Conservation (phyloP, 768 basidiomycete species). For the Rubroboletus pulcherrimus region DNA sequence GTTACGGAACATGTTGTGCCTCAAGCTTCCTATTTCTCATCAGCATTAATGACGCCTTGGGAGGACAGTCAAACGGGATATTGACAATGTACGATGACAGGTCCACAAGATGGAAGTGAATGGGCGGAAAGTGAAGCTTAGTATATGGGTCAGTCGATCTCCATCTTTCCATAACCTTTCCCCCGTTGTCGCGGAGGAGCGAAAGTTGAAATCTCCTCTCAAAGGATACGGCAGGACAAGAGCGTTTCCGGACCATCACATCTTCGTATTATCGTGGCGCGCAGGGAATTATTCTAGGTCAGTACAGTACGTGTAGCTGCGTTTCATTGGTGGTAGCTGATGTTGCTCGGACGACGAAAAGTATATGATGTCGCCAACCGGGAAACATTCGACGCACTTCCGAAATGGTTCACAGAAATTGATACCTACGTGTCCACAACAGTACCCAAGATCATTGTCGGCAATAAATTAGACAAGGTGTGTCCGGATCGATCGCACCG, state of each 20-base stretch:
- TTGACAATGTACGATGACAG: constrained; percentile 34
- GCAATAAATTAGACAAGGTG: constrained; percentile 92
- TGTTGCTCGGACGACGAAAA: constrained; percentile 26
- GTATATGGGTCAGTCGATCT: constrained; percentile 81
- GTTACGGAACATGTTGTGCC: not conserved
- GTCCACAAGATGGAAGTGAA: constrained; percentile 87
- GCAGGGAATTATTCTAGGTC: constrained; percentile 77
- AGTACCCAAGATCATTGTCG: constrained; percentile 93
- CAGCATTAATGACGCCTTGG: not conserved
- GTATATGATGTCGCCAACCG: constrained; percentile 95
- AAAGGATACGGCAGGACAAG: constrained; percentile 94
- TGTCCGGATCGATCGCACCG: not conserved
- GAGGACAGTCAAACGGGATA: not conserved
- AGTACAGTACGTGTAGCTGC: not conserved
- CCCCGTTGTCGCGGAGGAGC: not conserved
- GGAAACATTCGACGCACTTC: constrained; percentile 91
- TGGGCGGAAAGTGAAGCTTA: constrained; percentile 84
- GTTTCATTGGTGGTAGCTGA: not conserved
- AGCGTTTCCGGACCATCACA: constrained; percentile 94
- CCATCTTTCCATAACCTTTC: too few relatives aligned
- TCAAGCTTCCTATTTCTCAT: not conserved
- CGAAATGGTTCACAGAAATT: constrained; percentile 88
- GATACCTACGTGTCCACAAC: constrained; percentile 86
- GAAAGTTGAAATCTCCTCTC: not conserved
- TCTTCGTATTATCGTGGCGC: constrained; percentile 92